Evolutionary conservation across 108 stramenopile genomes (phyloP).

Genomic region (Stephanodiscus minutulus): DNA sequence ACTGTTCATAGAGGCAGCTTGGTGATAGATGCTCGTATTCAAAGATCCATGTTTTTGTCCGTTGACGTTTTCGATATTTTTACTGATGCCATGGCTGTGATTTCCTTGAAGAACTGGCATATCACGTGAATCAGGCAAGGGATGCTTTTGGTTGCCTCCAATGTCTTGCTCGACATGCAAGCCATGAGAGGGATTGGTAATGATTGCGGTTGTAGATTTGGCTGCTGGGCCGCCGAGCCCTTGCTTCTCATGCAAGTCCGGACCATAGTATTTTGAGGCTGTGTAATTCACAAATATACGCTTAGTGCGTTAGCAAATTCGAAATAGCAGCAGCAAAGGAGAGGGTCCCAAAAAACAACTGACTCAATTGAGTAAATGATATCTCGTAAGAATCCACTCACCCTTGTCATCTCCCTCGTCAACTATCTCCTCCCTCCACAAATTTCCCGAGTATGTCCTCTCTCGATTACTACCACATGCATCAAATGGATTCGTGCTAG

Average conservation of each 20-base stretch:
- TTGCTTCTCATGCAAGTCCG: conserved; percentile 1
- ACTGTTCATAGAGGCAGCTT: conserved; percentile 15
- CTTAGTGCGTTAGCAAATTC: not conserved
- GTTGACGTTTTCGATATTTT: not conserved
- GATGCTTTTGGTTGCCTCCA: not conserved
- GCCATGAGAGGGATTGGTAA: not conserved
- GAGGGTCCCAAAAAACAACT: no score
- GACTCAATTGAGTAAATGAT: no score
- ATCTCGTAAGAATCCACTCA: not conserved
- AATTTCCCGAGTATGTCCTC: conserved; percentile 29
- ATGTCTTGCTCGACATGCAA: not conserved
- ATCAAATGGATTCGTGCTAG: conserved; percentile 14
- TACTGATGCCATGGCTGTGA: not conserved
- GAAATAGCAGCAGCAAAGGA: not conserved
- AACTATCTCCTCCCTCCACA: conserved; percentile 46
- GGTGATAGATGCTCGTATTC: conserved; percentile 17
- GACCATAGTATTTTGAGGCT: conserved; percentile 1
- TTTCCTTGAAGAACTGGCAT: not conserved
- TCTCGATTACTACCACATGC: not conserved
- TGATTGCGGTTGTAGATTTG: not conserved
- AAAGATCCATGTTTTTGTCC: not conserved
- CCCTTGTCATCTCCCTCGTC: conserved; percentile 31
- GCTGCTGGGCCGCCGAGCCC: not conserved
- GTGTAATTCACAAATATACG: not conserved
- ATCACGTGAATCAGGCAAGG: no score